Percentiles rank a stretch among this genome's conserved stretches.
These are phyloP conservation scores for Penicillium oxalicum DNA, from an alignment of 2,329 filamentous ascomycete genomes.

Conservation along the genomic window DNA sequence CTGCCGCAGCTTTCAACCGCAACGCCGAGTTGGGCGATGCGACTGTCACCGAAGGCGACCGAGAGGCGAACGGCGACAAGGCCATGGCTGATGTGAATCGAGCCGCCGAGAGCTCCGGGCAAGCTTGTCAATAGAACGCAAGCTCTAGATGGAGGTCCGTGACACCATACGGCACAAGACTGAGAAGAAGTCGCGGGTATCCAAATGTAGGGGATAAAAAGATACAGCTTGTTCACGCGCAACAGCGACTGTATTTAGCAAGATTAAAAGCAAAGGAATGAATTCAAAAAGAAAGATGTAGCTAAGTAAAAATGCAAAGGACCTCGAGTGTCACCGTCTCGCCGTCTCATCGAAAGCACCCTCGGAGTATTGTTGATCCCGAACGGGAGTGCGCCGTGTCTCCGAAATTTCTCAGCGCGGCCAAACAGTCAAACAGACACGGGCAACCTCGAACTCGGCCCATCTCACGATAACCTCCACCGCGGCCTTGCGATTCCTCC, in stretches of 20 bases:
- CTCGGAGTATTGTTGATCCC: conserved; percentile 28
- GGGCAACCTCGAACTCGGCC: background rate
- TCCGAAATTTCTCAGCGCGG: conserved; percentile 25
- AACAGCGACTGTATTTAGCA: no score
- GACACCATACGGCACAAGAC: background rate
- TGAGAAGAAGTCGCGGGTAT: no score
- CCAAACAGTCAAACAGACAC: conserved; percentile 3
- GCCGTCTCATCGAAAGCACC: conserved; percentile 1
- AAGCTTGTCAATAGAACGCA: background rate
- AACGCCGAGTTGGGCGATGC: conserved; percentile 28
- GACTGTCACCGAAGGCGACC: conserved; percentile 32
- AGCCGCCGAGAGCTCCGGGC: background rate
- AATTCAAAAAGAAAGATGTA: no score
- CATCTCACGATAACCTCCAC: background rate
- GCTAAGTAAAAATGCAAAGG: no score
- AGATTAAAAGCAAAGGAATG: no score
- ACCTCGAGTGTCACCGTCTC: no score
- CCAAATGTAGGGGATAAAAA: no score
- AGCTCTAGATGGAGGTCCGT: background rate
- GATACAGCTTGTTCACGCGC: no score
- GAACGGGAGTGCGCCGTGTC: conserved; percentile 1
- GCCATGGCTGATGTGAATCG: conserved; percentile 27
- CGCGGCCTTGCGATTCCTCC: conserved; percentile 3
- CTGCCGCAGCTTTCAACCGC: conserved; percentile 30
- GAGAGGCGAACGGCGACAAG: conserved; percentile 39